Percentiles rank a stretch among this genome's conserved stretches.
Conservation (phyloP, 495 filamentous ascomycete species). For the Xylaria curta region DNA sequence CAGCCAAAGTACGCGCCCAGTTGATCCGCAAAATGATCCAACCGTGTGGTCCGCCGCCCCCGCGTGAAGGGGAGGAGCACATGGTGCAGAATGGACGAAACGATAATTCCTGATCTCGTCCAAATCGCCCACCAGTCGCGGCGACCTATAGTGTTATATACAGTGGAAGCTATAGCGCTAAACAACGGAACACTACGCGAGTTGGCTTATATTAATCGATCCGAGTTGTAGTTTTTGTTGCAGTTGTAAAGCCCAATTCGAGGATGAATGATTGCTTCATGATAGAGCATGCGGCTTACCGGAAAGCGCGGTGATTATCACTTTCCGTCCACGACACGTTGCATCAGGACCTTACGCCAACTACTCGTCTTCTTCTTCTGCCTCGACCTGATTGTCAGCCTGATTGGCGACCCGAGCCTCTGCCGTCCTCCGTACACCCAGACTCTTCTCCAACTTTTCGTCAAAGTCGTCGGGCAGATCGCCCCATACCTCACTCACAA, state of each 20-base stretch:
- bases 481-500: slow-evolving; percentile 69
- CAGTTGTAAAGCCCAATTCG: neutral
- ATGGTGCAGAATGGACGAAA: slow-evolving; percentile 25
- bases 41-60: slow-evolving; percentile 83
- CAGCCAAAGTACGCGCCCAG: slow-evolving; percentile 76
- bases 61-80: slow-evolving; percentile 59
- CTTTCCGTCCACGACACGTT: neutral
- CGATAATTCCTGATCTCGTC: slow-evolving; percentile 25
- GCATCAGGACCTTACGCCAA: neutral
- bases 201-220: neutral
- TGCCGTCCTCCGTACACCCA: slow-evolving; percentile 51
- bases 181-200: neutral
- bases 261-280: neutral
- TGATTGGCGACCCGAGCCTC: slow-evolving; percentile 29
- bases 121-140: neutral
- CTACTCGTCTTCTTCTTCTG: slow-evolving; percentile 38
- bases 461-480: slow-evolving; percentile 57
- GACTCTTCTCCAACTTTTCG: slow-evolving; percentile 58
- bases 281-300: neutral
- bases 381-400: slow-evolving; percentile 43
- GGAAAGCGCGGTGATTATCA: neutral
- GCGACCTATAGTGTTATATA: neutral
- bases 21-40: slow-evolving; percentile 94
- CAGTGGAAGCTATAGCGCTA: neutral
- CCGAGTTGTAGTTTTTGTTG: neutral